Percentiles rank a stretch among this genome's conserved stretches.
These are phyloP conservation scores for Fusarium sp. DNA, from an alignment of 2,329 filamentous ascomycete genomes.

Conservation along the genomic window DNA sequence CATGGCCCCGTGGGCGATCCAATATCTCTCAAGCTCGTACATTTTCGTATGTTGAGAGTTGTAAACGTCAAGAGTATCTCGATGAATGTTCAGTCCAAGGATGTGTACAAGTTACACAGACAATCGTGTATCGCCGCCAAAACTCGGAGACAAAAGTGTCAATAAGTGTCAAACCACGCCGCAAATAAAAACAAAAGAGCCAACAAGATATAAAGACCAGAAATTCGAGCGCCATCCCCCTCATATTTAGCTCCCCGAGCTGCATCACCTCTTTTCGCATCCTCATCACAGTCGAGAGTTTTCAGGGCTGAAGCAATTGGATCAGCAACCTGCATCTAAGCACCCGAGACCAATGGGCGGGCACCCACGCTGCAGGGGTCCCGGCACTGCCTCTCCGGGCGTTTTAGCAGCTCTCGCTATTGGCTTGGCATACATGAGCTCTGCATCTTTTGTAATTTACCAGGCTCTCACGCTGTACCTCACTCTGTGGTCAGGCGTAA, in stretches of 20 bases:
- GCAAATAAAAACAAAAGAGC: not conserved
- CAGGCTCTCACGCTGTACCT: not conserved
- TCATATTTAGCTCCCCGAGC: slow-evolving; percentile 3
- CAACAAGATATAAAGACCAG: not conserved
- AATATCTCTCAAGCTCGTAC: not conserved
- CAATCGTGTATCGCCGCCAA: not conserved
- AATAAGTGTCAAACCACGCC: not conserved
- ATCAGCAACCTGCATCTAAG: not conserved
- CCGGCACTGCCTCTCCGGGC: slow-evolving; percentile 23
- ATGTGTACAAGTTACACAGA: not conserved
- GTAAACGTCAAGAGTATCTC: not conserved
- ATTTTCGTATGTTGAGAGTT: not conserved
- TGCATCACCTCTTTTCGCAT: not conserved
- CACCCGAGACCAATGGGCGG: not conserved
- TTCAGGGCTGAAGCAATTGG: not conserved
- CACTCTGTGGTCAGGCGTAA: not conserved
- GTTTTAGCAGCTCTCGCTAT: not conserved
- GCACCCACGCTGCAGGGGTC: not conserved
- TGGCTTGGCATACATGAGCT: not conserved
- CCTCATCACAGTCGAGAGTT: not conserved
- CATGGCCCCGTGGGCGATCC: slow-evolving; percentile 24
- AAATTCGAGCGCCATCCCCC: not conserved
- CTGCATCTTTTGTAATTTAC: not conserved
- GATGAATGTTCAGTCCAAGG: not conserved
- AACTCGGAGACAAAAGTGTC: not conserved